A percentile compares a stretch with the other conserved stretches of the same genome.
phyloP scores from a whole-genome alignment of 352 stramenopile species.

The Globisporangium irregulare region DNA sequence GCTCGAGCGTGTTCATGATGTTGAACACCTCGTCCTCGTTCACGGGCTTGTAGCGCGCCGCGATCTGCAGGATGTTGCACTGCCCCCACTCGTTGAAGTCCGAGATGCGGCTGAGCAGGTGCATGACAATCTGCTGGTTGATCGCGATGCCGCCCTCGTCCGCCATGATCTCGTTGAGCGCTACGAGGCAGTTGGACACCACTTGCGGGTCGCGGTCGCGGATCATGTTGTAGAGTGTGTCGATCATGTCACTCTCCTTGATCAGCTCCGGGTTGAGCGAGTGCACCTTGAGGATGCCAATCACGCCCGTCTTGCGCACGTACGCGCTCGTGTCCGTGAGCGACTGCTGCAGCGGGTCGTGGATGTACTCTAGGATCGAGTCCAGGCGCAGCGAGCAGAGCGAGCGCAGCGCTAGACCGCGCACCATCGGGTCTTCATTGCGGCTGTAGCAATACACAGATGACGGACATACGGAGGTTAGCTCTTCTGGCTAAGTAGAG shows the following conservation, averaged over 20 bases:
- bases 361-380: conserved; percentile 98
- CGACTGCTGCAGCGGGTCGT: conserved; percentile 88
- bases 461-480: not conserved
- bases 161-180: conserved; percentile 98
- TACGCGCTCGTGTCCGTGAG: conserved; percentile 97
- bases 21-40: conserved; percentile 96
- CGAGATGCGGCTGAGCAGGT: conserved; percentile 96
- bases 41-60: conserved; percentile 92
- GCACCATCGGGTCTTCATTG: conserved; percentile 98
- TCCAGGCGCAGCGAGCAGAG: conserved; percentile 96
- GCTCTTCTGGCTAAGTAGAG: not conserved
- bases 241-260: conserved; percentile 93
- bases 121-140: conserved; percentile 96
- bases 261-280: conserved; percentile 91
- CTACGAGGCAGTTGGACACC: conserved; percentile 96
- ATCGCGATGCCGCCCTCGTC: conserved; percentile 96
- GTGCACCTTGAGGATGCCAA: conserved; percentile 98
- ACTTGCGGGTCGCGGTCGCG: conserved; percentile 97
- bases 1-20: conserved; percentile 98
- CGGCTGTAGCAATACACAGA: conserved; percentile 31
- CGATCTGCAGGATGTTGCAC: conserved; percentile 95
- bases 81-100: conserved; percentile 99
- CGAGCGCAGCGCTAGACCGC: conserved; percentile 95
- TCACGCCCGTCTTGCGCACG: conserved; percentile 98
- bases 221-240: conserved; percentile 99